Evolutionary conservation across 257 asterid species (phyloP), one percentile per base, ranked within the genome.

Genomic region (Ocimum tenuiflorum): DNA sequence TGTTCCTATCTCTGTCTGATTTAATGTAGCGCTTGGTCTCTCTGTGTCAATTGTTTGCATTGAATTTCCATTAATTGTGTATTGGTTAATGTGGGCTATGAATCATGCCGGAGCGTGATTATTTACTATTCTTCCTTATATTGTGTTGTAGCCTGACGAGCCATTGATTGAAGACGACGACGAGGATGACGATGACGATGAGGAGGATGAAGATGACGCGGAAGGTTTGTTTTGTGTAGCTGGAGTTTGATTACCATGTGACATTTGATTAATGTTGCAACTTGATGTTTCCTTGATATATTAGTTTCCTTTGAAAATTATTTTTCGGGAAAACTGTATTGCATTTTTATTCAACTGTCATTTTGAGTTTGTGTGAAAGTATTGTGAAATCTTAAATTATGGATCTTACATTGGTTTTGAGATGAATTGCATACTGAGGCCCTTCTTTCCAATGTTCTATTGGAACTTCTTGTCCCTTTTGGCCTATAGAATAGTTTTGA

Each of bases 121-220:
- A 35, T 35, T 35, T 39, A 24, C 12, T 4, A 20, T 52, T 12
- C 13, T 27, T 10, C 9, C 7, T 22, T 7, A 15, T 63, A 15
- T 63, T 70, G 9, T 19, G 3, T 52, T 36, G 20, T 42, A 76
- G 80, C 50, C 70, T 51, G 80, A 76, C 9, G 77, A 60, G 61
- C 80, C 77, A 7, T 36, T 67, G 47, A 57, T 76, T 48, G 80
- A 71, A 62, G 76, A 70, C 20, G 80, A 76, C 0, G 80, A 76
- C 0, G 80, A 76, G 19, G 80, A 76, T 1, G 80, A 76, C 4
- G 80, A 75, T 0, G 75, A 71, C 0, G 79, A 75, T 6, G 76
- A 27, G 3, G 31, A 74, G 15, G 74, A 70, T 41, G 79, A 74
- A 6, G 80, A 76, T 43, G 80, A 69, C 8, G 78, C 47, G 18